Evolutionary conservation across 257 asterid genomes (phyloP), one percentile per base, ranked within the genome.

Genomic region (Ajuga chamaepitys): DNA sequence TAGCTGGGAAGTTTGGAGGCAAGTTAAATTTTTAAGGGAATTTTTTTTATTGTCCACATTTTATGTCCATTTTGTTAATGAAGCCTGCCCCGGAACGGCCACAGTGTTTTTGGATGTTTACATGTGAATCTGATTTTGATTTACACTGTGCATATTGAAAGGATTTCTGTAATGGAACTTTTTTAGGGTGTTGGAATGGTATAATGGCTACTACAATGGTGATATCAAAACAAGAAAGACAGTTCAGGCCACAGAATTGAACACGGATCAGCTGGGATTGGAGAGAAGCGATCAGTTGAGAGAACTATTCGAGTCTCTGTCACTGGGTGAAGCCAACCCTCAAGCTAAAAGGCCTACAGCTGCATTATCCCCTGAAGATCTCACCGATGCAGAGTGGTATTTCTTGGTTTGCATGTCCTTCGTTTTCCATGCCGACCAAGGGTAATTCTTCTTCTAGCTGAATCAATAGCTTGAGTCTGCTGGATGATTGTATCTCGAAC

Each of bases 371-470:
- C 97, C 97, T 1, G 99, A 93, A 79, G 99, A 93, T 77, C 97
- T 93, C 70, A 87, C 97, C 0, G 96, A 93, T 74, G 77, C 97
- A 0, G 97, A 93, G 78, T 93, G 99, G 97, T 93, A 82, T 74
- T 93, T 81, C 87, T 77, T 93, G 91, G 95, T 88, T 76, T 93
- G 99, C 82, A 93, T 90, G 97, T 93, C 99, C 0, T 93, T 93
- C 66, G 68, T 78, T 11, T 93, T 88, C 88, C 75, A 75, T 46
- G 42, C 62, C 48, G 88, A 86, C 70, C 90, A 90, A 87, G 95
- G 96, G 99, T 93, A 93, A 77, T 37, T 65, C 12, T 44, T 74
- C 40, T 41, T 32, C 58, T 25, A 0, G 11, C 14, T 50, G 22
- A 51, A 51, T 3, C 42, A 2, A 17, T 25, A 41, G 10, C 54